Conservation (phyloP, 345 rosid species). For the Salix udensis region DNA sequence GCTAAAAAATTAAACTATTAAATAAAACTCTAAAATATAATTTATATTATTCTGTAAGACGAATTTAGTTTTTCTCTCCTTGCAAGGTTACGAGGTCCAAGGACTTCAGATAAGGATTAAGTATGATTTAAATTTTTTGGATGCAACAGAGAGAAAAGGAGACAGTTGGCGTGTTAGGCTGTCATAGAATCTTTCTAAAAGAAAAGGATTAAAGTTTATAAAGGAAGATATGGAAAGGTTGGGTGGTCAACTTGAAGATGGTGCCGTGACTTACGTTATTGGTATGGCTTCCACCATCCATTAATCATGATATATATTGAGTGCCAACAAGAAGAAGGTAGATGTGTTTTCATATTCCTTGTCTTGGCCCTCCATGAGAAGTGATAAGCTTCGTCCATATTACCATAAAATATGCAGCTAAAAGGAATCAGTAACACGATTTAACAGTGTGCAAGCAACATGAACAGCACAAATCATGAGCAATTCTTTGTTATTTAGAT, state of each 20-base stretch:
- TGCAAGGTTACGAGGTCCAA: background rate
- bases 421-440: background rate
- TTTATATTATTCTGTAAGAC: too few species aligned
- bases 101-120: background rate
- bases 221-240: constrained; percentile 16
- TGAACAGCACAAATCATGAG: background rate
- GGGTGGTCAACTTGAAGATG: constrained; percentile 34
- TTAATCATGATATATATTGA: constrained; percentile 5
- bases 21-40: too few species aligned
- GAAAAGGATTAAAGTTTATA: constrained; percentile 1
- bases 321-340: constrained; percentile 13
- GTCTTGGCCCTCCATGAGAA: background rate
- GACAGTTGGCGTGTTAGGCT: constrained; percentile 3
- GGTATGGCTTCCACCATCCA: constrained; percentile 33
- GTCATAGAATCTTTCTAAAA: constrained; percentile 2
- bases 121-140: background rate
- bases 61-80: background rate
- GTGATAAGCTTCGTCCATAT: background rate
- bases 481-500: background rate
- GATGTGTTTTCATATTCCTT: constrained; percentile 10
- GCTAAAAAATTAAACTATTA: too few species aligned
- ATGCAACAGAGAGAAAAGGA: background rate
- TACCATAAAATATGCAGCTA: background rate
- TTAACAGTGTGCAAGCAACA: background rate
- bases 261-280: constrained; percentile 17